Evolutionary conservation across 164 flowering plant species (phyloP), one percentile per base, ranked within the genome.

Genomic region (Dillenia suffruticosa): DNA sequence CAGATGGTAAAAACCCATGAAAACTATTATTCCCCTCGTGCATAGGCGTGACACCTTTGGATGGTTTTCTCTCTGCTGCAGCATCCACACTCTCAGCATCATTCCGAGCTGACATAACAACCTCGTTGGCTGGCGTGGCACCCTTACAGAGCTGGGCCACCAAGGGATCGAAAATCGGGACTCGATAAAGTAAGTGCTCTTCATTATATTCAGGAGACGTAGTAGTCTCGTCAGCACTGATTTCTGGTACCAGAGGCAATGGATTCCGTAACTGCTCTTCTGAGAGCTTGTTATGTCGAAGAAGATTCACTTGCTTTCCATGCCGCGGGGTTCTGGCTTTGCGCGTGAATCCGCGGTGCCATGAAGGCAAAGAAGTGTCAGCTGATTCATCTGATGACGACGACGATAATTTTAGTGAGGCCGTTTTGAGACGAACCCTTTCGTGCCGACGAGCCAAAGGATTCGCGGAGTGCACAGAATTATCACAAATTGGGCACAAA

Each of bases 391-490:
- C 45, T 5, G 26, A 22, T 3, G 72, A 54, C 44, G 40, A 32
- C 40, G 40, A 32, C 7, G 40, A 32, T 32, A 32, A 32, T 32
- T 72, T 69, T 45, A 56, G 9, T 0, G 91, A 86, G 2, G 90
- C 79, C 0, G 81, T 80, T 53, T 86, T 87, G 49, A 92, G 78
- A 16, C 88, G 84, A 57, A 89, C 94, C 59, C 97, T 68, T 58
- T 86, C 87, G 59, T 92, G 97, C 26, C 96, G 52, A 2, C 84
- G 79, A 0, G 97, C 96, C 10, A 92, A 66, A 0, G 84, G 77
- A 69, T 92, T 92, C 0, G 94, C 97, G 0, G 96, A 83, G 75
- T 92, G 97, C 1, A 92, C 90, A 0, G 90, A 79, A 9, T 73
- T 46, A 57, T 92, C 97, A 57, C 97, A 92, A 5, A 76, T 54